Percentiles rank a stretch among this genome's conserved stretches.
Evolutionary conservation across 2,329 filamentous ascomycete genomes (phyloP).

Genomic region (Cadophora sp.): DNA sequence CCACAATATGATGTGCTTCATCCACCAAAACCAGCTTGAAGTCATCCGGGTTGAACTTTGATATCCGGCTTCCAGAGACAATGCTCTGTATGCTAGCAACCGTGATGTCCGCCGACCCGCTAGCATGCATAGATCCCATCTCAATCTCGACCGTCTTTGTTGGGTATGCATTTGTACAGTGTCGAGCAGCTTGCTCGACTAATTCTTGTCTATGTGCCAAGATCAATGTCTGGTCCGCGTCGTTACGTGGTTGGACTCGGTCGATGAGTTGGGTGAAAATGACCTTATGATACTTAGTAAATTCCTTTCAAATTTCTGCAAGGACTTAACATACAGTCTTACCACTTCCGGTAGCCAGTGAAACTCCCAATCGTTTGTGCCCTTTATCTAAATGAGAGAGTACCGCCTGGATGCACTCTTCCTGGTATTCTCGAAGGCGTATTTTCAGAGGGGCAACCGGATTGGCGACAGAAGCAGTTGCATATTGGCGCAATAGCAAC

Average conservation of each 20-base stretch:
- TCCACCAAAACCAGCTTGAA: slow-evolving; percentile 96
- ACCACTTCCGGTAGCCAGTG: slow-evolving; percentile 84
- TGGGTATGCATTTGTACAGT: slow-evolving; percentile 84
- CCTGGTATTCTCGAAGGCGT: slow-evolving; percentile 81
- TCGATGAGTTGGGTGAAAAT: slow-evolving; percentile 96
- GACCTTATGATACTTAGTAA: slow-evolving; percentile 59
- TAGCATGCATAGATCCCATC: slow-evolving; percentile 81
- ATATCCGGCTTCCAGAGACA: slow-evolving; percentile 75
- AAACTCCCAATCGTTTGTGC: slow-evolving; percentile 82
- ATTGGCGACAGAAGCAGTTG: slow-evolving; percentile 24
- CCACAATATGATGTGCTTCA: slow-evolving; percentile 96
- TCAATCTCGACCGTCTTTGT: slow-evolving; percentile 85
- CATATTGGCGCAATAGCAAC: slow-evolving; percentile 26
- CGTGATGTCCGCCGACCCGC: slow-evolving; percentile 87
- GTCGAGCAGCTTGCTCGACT: slow-evolving; percentile 89
- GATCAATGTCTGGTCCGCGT: slow-evolving; percentile 82
- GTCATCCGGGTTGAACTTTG: slow-evolving; percentile 77
- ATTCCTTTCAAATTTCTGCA: neutral
- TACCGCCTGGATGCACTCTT: slow-evolving; percentile 88
- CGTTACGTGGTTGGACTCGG: slow-evolving; percentile 65
- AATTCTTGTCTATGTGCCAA: slow-evolving; percentile 92
- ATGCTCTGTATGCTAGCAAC: slow-evolving; percentile 90
- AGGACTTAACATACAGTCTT: slow-evolving; percentile 70
- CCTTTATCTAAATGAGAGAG: slow-evolving; percentile 71
- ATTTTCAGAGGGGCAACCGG: slow-evolving; percentile 46